Evolutionary conservation across 2,329 filamentous ascomycete genomes (phyloP), one percentile per base, ranked within the genome.

Genomic region (Zymoseptoria tritici): DNA sequence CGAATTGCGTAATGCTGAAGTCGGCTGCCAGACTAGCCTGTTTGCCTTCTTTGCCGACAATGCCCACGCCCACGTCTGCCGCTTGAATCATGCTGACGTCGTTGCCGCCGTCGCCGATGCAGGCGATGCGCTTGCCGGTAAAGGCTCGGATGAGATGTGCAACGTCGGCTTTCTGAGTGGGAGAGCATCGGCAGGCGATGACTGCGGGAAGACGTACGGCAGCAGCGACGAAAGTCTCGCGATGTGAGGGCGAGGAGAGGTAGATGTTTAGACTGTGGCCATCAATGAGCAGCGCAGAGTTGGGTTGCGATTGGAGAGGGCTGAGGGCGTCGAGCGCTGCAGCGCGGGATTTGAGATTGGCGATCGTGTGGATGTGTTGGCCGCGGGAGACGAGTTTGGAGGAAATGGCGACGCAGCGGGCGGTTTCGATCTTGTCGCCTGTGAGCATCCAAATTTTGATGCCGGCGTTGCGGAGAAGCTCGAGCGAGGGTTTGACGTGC

Each of bases 381-480:
- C 93, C 93, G 62, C 94, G 83, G 3, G 91, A 88, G 13, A 99
- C 94, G 6, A 99, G 83, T 74, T 97, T 97, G 29, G 93, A 92
- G 70, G 89, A 95, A 51, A 99, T 89, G 1, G 94, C 95, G 11
- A 99, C 93, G 75, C 94, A 99, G 42, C 94, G 87, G 16, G 94
- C 94, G 13, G 94, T 99, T 76, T 99, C 94, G 2, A 99, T 90
- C 76, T 99, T 99, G 80, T 99, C 94, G 53, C 94, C 94, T 0
- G 94, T 99, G 72, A 99, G 80, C 94, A 99, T 99, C 94, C 94
- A 99, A 55, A 99, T 97, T 75, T 97, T 97, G 77, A 99, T 94
- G 24, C 94, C 94, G 0, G 94, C 94, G 69, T 99, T 99, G 66
- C 94, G 90, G 56, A 99, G 83, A 4, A 99, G 84, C 74, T 99